Base-by-base conservation (phyloP, 2,329 filamentous ascomycete genomes). In the Rugonectria rugulosa region DNA sequence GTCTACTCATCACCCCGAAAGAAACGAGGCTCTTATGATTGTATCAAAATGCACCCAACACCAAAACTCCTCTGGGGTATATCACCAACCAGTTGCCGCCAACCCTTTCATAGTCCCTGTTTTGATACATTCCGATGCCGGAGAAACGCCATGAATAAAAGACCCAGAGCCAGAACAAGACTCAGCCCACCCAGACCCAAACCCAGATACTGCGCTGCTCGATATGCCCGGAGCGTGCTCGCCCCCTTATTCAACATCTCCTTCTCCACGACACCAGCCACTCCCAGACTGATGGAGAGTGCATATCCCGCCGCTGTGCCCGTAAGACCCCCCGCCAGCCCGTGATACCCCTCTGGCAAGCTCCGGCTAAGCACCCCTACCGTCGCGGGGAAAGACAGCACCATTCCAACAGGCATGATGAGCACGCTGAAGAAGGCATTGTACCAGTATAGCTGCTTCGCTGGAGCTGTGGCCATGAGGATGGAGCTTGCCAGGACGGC, bases 121-220 rank as follows among this genome's bases (percentile, higher is more conserved):
- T 48, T 45, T 46, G 36, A 57, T 31, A 48, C 31, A 53, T 55
- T 37, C 58, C 59, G 61, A 37, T 62, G 61, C 48, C 66, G 56
- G 34, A 61, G 17, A 31, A 56, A 53, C 20, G 58, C 43, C 38
- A 45, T 53, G 43, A 57, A 55, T 43, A 64, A 52, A 32, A 64
- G 56, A 32, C 58, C 55, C 11, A 61, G 34, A 19, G 64, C 53
- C 53, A 67, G 41, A 27, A 63, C 24, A n/a, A 68, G 43, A 24
- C 62, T 61, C 37, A 68, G 23, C 37, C 48, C 61, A 37, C 60
- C 53, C 15, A 68, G 36, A 12, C 64, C 64, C 14, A 66, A 15
- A 2, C 64, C 64, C 46, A 69, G 56, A 31, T 66, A 69, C 44
- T 66, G 64, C 11, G 63, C 66, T 32, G 60, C 60, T 42, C 63